Conservation (phyloP, 2,329 filamentous ascomycete species). For the Chaetothyriales sp. region DNA sequence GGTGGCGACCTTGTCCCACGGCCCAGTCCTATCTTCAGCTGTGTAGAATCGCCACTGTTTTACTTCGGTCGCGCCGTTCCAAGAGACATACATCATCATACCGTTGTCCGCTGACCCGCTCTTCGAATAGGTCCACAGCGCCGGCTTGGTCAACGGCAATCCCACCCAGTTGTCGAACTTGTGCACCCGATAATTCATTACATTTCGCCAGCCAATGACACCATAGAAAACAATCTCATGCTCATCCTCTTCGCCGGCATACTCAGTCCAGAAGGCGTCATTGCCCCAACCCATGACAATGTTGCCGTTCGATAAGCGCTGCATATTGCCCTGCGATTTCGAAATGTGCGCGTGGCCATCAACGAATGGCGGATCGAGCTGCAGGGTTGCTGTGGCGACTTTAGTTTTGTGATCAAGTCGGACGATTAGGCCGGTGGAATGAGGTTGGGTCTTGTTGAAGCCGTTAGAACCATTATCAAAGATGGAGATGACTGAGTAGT, state of each 20-base stretch:
- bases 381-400: slow-evolving; percentile 23
- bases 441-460: slow-evolving; percentile 26
- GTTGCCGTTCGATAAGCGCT: slow-evolving; percentile 26
- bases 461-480: slow-evolving; percentile 32
- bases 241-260: slow-evolving; percentile 21
- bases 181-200: slow-evolving; percentile 31
- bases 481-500: slow-evolving; percentile 26
- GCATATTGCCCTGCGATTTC: slow-evolving; percentile 26
- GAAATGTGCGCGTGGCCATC: slow-evolving; percentile 10
- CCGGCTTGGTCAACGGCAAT: slow-evolving; percentile 28
- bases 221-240: slow-evolving; percentile 26
- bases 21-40: slow-evolving; percentile 15
- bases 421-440: slow-evolving; percentile 28
- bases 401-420: slow-evolving; percentile 25
- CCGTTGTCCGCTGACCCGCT: slow-evolving; percentile 6
- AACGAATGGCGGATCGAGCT: slow-evolving; percentile 20
- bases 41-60: slow-evolving; percentile 25
- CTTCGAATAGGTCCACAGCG: slow-evolving; percentile 27
- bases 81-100: slow-evolving; percentile 25
- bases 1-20: slow-evolving; percentile 21
- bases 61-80: slow-evolving; percentile 40
- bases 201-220: slow-evolving; percentile 21
- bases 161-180: slow-evolving; percentile 30
- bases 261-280: slow-evolving; percentile 28
- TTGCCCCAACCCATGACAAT: slow-evolving; percentile 32